These are phyloP conservation scores for Eutrema japonicum DNA, from an alignment of 345 rosid genomes.

Conservation along the genomic window DNA sequence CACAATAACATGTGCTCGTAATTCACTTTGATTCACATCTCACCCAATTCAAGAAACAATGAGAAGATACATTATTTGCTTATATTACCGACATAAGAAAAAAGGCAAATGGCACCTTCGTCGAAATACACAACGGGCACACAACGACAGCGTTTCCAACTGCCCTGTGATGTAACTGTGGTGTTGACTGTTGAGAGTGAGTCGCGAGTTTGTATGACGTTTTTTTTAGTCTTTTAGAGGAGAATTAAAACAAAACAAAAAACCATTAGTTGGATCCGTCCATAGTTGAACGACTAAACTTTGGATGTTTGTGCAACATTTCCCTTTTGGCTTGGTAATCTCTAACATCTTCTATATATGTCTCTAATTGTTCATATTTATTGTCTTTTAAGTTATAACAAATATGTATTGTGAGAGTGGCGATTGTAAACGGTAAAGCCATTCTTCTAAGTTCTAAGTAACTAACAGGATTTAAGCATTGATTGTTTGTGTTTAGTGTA, in stretches of 20 bases:
- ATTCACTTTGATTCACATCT: conserved; percentile 13
- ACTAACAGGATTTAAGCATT: neutral
- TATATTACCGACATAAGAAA: conserved; percentile 33
- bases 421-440: neutral
- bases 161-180: conserved; percentile 15
- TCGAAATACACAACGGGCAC: conserved; percentile 13
- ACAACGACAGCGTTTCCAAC: conserved; percentile 18
- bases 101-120: conserved; percentile 28
- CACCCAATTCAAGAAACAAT: neutral
- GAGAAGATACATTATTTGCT: conserved; percentile 4
- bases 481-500: neutral
- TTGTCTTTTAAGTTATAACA: neutral
- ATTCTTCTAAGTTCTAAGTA: neutral
- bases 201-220: conserved; percentile 10
- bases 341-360: neutral
- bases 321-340: neutral
- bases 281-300: conserved; percentile 6
- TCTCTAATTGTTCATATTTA: neutral
- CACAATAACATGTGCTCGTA: conserved; percentile 1
- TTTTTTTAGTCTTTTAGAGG: neutral
- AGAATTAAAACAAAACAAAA: neutral
- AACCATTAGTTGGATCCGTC: conserved; percentile 3
- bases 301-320: neutral
- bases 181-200: conserved; percentile 6
- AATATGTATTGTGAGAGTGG: neutral